A percentile compares a stretch with the other conserved stretches of the same genome.
These are phyloP conservation scores for Curvularia sp. DNA, from an alignment of 2,329 filamentous ascomycete genomes.

Conservation along the genomic window DNA sequence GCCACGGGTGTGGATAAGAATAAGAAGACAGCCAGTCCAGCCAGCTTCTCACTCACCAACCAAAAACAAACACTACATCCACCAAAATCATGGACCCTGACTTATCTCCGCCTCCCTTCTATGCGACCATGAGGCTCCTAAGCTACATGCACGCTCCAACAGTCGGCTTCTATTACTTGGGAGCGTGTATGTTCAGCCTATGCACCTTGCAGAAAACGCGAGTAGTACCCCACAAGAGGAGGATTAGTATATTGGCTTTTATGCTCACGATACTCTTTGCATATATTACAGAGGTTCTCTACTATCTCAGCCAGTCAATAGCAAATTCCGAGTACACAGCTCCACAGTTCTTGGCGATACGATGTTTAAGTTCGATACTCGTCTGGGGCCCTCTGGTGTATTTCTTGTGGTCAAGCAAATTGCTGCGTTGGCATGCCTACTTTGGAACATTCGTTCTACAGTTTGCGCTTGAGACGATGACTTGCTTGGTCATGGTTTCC, in stretches of 20 bases:
- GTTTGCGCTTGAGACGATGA: constrained; percentile 43
- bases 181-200: constrained; percentile 34
- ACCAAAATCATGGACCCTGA: constrained; percentile 20
- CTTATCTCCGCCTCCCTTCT: constrained; percentile 17
- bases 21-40: constrained; percentile 5
- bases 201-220: constrained; percentile 43
- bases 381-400: constrained; percentile 41
- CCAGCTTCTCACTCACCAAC: background rate
- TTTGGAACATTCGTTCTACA: constrained; percentile 45
- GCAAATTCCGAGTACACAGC: constrained; percentile 38
- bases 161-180: constrained; percentile 42
- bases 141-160: constrained; percentile 45
- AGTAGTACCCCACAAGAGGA: constrained; percentile 31
- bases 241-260: constrained; percentile 28
- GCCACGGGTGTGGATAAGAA: background rate
- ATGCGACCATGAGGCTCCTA: constrained; percentile 38
- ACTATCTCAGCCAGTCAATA: constrained; percentile 43
- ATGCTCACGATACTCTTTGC: constrained; percentile 26
- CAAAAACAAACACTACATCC: background rate
- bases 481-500: constrained; percentile 34
- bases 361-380: constrained; percentile 45
- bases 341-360: constrained; percentile 43
- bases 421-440: constrained; percentile 45
- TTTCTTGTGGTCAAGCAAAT: constrained; percentile 31
- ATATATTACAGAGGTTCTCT: constrained; percentile 43